Base-by-base conservation (phyloP, 495 filamentous ascomycete species). In the Tuber magnatum region DNA sequence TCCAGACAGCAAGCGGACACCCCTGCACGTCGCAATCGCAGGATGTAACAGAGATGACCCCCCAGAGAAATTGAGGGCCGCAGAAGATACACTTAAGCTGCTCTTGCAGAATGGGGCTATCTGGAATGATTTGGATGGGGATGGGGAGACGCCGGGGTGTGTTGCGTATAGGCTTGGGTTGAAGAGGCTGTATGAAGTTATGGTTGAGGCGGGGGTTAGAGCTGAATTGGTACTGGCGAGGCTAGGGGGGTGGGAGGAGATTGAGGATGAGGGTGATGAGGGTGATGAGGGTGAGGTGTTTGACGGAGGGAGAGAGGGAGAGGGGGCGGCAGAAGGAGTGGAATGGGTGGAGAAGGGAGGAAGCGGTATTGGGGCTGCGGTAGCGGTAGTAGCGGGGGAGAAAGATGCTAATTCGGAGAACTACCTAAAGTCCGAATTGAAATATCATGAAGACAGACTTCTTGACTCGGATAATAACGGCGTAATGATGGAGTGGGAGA, bases 401-500 rank as follows among this genome's bases (percentile, higher is more conserved):
- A 69, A 44, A 38, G 74, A 81, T 28, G 81, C 78, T 0, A 79
- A 73, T 32, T 71, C 81, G 24, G 74, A 79, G 10, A 76, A 82
- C 35, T 99, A 97, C 83, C 89, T 99, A 3, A 85, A 88, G n/a
- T 92, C 92, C 0, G 85, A 86, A 16, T 88, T 98, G 6, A 92
- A 88, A 20, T 97, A 96, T 85, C 85, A 86, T 38, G 86, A 87
- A 40, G 89, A 91, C 74, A 90, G 92, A 43, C 87, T 83, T 14
- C 87, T 97, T 1, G 95, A 99, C 78, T 86, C 86, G 5, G 89
- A 90, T 70, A 86, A 88, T 9, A 99, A 99, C 82, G 93, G 93
- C 41, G 93, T 99, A 1, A 99, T 99, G 95, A 92, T 99, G 95
- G 87, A 91, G 41, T 99, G 95, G 95, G 95, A 99, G 84, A 90